A percentile compares a stretch with the other conserved stretches of the same genome.
phyloP scores from a whole-genome alignment of 495 filamentous ascomycete species.

The Lindgomyces ingoldianus region DNA sequence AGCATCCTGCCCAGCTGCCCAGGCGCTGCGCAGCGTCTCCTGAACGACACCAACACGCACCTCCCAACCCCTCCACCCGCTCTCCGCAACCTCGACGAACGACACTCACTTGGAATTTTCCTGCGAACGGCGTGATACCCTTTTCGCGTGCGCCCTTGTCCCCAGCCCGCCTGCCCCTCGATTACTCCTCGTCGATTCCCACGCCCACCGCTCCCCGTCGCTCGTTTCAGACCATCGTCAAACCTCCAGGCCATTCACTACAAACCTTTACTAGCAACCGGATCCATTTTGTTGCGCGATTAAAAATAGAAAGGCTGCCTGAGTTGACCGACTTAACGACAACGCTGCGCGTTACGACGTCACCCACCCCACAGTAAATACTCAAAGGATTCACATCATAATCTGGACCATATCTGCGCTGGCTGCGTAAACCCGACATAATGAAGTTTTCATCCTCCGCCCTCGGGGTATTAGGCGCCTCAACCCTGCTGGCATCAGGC shows the following conservation, averaged over 20 bases:
- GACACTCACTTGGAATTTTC: conserved; percentile 13
- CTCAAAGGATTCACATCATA: neutral
- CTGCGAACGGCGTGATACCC: neutral
- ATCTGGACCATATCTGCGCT: neutral
- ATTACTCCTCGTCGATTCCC: neutral
- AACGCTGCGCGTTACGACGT: conserved; percentile 24
- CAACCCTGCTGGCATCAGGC: conserved; percentile 19
- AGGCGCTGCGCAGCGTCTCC: conserved; percentile 1
- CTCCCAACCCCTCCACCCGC: neutral
- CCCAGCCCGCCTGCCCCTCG: neutral
- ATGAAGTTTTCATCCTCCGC: conserved; percentile 35
- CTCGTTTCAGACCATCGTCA: conserved; percentile 23
- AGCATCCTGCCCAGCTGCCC: neutral
- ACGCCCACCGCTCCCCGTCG: conserved; percentile 22
- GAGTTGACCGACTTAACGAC: too few species aligned
- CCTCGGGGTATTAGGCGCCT: conserved; percentile 29
- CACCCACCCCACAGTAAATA: neutral
- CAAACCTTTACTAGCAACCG: neutral
- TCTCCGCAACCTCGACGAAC: neutral
- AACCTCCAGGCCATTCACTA: conserved; percentile 8
- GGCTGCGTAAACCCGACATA: conserved; percentile 10
- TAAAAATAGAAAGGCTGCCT: too few species aligned
- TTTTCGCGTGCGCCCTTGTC: neutral
- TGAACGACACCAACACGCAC: conserved; percentile 19
- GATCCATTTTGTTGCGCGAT: neutral